Evolutionary conservation across 495 filamentous ascomycete species (phyloP).

Genomic region (Penicillium turbatum): DNA sequence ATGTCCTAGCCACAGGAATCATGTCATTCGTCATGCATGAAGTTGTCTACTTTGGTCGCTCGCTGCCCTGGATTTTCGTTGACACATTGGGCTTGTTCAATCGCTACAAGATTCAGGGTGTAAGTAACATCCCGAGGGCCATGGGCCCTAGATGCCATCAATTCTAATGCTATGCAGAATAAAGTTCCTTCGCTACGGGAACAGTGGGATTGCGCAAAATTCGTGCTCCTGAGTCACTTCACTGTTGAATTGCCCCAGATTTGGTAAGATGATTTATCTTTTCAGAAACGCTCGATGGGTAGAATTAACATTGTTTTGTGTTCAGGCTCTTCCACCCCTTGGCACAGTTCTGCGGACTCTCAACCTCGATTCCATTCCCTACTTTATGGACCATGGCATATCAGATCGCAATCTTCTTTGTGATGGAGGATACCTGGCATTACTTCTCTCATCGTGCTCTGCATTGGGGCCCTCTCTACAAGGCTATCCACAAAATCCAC

Average conservation of each 20-base stretch:
- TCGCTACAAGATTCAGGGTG: conserved; percentile 89
- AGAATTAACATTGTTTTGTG: neutral
- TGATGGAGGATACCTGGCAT: conserved; percentile 96
- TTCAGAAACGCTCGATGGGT: neutral
- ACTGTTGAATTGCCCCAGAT: conserved; percentile 98
- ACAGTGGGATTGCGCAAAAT: conserved; percentile 88
- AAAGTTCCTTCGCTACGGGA: conserved; percentile 87
- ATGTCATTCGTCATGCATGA: conserved; percentile 97
- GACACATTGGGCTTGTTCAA: conserved; percentile 82
- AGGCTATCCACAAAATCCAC: conserved; percentile 94
- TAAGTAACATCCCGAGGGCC: conserved; percentile 34
- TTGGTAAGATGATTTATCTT: conserved; percentile 53
- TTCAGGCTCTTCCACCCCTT: conserved; percentile 93
- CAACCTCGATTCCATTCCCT: conserved; percentile 87
- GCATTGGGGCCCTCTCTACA: conserved; percentile 95
- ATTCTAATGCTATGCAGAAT: conserved; percentile 44
- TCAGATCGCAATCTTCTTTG: conserved; percentile 92
- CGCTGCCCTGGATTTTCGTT: conserved; percentile 90
- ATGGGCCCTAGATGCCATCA: neutral
- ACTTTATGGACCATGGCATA: conserved; percentile 76
- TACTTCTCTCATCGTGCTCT: conserved; percentile 94
- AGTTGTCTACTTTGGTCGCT: conserved; percentile 86
- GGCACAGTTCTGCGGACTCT: conserved; percentile 86
- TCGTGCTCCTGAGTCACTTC: conserved; percentile 90
- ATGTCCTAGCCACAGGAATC: conserved; percentile 91